Base-by-base conservation (phyloP, 2,329 filamentous ascomycete genomes). In the Volutella citrinella region DNA sequence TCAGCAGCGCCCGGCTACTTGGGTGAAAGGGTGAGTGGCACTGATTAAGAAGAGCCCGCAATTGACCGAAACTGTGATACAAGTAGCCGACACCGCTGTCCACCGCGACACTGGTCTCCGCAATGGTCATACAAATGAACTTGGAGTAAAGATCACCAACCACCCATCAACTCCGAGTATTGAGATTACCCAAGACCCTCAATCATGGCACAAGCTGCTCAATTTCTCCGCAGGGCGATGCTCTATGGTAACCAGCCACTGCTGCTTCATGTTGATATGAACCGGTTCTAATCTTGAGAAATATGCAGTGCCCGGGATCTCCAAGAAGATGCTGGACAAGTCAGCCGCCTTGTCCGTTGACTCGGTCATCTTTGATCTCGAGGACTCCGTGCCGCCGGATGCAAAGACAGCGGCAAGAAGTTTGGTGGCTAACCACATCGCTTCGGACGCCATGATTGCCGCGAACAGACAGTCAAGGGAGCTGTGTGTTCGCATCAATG, bases 281-380 rank as follows among this genome's bases (percentile, higher is more conserved):
- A 34, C 16, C 13, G 24, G n/a, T n/a, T 26, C 29, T 32, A 26
- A n/a, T 26, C 24, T n/a, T n/a, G n/a, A n/a, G n/a, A n/a, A n/a
- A n/a, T n/a, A n/a, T n/a, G n/a, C n/a, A 38, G 34, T 41, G 6
- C 34, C 38, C n/a, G 34, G 34, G 6, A 29, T 34, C 2, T 41
- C 34, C 5, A 23, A 38, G n/a, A 41, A 38, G 11, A 41, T 41
- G 38, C 27, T 38, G 4, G 16, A 19, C 18, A 41, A 42, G 11
- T 32, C 39, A 1, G 26, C 15, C 14, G 23, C 13, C 11, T n/a
- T 42, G 5, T 12, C 6, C 2, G 20, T 38, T 18, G 34, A 38
- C 17, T 19, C 28, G 6, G 29, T 42, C 3, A 38, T 38, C 7
- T 42, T 38, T 13, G 39, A 42, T 23, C 39, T 38, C 3, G 35